Percentiles rank a stretch among this genome's conserved stretches.
Evolutionary conservation across 192 early-diverging fungal genomes (phyloP).

Genomic region (Rhizophlyctis rosea): DNA sequence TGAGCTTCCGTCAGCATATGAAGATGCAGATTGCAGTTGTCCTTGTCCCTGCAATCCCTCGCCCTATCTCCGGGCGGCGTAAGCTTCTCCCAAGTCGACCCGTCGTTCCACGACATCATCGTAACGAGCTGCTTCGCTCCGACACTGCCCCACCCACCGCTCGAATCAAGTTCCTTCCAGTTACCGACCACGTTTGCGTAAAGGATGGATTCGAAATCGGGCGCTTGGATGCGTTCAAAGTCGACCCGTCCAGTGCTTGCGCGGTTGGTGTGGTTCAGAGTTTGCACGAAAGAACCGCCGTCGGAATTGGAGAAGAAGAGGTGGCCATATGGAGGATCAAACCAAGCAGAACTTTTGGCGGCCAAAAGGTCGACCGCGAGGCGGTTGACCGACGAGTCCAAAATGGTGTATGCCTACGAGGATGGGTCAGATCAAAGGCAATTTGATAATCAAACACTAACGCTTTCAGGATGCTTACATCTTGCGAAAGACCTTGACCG

Average conservation of each 20-base stretch:
- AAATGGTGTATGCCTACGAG: slow-evolving; percentile 70
- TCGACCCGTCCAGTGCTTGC: slow-evolving; percentile 76
- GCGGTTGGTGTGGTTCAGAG: slow-evolving; percentile 80
- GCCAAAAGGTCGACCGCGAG: slow-evolving; percentile 74
- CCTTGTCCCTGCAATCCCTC: slow-evolving; percentile 52
- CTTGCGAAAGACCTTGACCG: slow-evolving; percentile 11
- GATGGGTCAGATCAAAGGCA: slow-evolving; percentile 29
- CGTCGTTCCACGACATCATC: slow-evolving; percentile 85
- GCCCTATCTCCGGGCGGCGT: slow-evolving; percentile 64
- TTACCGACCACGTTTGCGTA: slow-evolving; percentile 84
- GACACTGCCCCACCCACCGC: slow-evolving; percentile 23
- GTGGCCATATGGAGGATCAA: too few species aligned
- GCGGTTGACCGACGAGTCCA: slow-evolving; percentile 74
- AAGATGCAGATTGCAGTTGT: slow-evolving; percentile 76
- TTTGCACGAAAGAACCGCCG: slow-evolving; percentile 79
- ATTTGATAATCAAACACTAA: neutral
- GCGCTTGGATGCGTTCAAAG: slow-evolving; percentile 81
- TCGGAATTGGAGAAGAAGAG: slow-evolving; percentile 85
- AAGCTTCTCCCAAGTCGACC: slow-evolving; percentile 79
- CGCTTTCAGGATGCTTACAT: slow-evolving; percentile 11
- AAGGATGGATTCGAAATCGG: slow-evolving; percentile 68
- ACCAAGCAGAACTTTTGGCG: too few species aligned
- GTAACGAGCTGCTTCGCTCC: slow-evolving; percentile 60
- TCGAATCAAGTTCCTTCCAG: slow-evolving; percentile 58
- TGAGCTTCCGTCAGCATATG: slow-evolving; percentile 74